phyloP scores from a whole-genome alignment of 441 rosid species.

The Croton setiger region DNA sequence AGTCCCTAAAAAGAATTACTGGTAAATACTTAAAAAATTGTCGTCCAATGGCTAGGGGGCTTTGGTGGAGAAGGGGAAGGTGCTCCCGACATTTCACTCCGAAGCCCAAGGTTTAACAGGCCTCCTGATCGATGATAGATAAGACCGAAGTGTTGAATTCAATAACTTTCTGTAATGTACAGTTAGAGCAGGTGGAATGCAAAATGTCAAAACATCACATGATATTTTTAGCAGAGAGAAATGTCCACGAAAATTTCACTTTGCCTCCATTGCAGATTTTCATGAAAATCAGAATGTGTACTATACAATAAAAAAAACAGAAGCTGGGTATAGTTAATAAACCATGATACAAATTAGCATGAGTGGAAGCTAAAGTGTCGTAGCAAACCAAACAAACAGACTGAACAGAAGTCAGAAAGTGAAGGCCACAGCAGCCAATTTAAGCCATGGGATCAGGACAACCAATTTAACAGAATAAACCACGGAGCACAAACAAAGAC shows the following conservation, averaged over 20 bases:
- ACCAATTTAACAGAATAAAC: not conserved
- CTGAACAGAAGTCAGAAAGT: no score
- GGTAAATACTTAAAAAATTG: no score
- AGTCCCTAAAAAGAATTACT: not conserved
- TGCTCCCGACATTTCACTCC: not conserved
- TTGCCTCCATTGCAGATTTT: not conserved
- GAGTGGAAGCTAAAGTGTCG: not conserved
- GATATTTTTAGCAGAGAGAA: not conserved
- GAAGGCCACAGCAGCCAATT: not conserved
- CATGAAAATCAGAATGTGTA: not conserved
- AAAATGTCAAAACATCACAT: not conserved
- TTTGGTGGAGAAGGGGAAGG: not conserved
- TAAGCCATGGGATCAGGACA: conserved; percentile 4
- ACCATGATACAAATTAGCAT: not conserved
- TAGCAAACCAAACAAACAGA: not conserved
- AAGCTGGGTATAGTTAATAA: not conserved
- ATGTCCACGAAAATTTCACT: not conserved
- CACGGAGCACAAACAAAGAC: not conserved
- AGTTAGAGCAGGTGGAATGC: not conserved
- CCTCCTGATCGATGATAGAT: not conserved
- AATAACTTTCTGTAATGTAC: not conserved
- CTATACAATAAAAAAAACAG: not conserved
- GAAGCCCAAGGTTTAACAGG: not conserved
- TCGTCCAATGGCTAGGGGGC: not conserved
- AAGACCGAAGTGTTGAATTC: no score